These are phyloP conservation scores for Coleophoma eucalyptorum DNA, from an alignment of 2,329 filamentous ascomycete genomes.

Conservation along the genomic window DNA sequence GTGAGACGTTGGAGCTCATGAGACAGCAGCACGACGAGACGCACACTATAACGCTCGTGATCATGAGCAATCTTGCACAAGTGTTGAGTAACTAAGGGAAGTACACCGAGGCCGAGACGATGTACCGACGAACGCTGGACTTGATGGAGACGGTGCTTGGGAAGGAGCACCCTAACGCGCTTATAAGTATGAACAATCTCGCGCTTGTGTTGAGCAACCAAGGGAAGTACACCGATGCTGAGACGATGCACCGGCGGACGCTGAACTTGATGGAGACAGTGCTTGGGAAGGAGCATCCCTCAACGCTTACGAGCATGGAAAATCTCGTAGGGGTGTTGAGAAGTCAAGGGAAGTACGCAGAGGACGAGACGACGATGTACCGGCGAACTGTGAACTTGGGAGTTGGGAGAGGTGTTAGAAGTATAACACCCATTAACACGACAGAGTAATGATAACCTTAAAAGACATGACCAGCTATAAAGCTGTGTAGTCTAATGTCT, in stretches of 20 bases:
- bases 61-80: constrained; percentile 12
- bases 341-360: too few relatives aligned
- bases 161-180: constrained; percentile 17
- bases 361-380: constrained; percentile 17
- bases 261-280: constrained; percentile 10
- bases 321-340: too few relatives aligned
- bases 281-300: constrained; percentile 16
- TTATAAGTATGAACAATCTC: too few relatives aligned
- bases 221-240: too few relatives aligned
- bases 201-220: too few relatives aligned
- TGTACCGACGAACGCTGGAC: constrained; percentile 14
- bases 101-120: too few relatives aligned
- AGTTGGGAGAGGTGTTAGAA: background rate
- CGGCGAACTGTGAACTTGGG: constrained; percentile 3
- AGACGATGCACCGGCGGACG: constrained; percentile 13
- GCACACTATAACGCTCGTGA: constrained; percentile 12
- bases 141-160: constrained; percentile 14
- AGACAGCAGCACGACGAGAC: constrained; percentile 6
- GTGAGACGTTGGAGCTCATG: constrained; percentile 6
- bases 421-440: background rate
- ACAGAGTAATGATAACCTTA: background rate
- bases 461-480: too few relatives aligned
- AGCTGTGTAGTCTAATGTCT: too few relatives aligned
- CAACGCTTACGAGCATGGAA: too few relatives aligned
- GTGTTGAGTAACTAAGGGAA: constrained; percentile 8